These are phyloP conservation scores for Debaryomyces subglobosus DNA, from an alignment of 1,139 yeast genomes.

Conservation along the genomic window DNA sequence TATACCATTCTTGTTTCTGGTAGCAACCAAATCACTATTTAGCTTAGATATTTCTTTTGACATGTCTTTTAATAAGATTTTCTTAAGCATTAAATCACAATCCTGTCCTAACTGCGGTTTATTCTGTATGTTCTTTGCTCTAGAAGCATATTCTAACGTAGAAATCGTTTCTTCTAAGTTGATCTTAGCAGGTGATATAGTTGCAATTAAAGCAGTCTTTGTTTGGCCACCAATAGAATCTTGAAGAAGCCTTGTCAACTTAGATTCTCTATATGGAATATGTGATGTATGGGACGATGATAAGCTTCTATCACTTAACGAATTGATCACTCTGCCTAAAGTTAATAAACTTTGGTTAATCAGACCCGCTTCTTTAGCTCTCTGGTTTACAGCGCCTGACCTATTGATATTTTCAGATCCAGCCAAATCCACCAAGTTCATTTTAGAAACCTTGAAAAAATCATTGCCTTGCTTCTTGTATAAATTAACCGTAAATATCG, in stretches of 20 bases:
- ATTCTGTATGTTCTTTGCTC: constrained; percentile 79
- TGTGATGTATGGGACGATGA: constrained; percentile 34
- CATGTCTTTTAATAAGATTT: constrained; percentile 59
- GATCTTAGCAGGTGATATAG: constrained; percentile 77
- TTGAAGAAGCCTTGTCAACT: constrained; percentile 74
- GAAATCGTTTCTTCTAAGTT: constrained; percentile 79
- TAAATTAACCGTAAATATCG: constrained; percentile 66
- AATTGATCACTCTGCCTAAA: constrained; percentile 81
- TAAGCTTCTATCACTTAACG: constrained; percentile 42
- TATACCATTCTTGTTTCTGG: constrained; percentile 65
- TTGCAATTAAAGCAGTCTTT: constrained; percentile 77
- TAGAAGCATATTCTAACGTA: constrained; percentile 81
- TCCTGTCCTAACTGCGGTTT: constrained; percentile 62
- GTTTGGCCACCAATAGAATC: constrained; percentile 86
- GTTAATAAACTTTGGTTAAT: constrained; percentile 84
- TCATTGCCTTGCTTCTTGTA: constrained; percentile 50
- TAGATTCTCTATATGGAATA: constrained; percentile 86
- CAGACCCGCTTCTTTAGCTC: constrained; percentile 88
- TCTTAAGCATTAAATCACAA: constrained; percentile 57
- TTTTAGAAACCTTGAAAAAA: constrained; percentile 55
- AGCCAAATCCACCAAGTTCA: constrained; percentile 85
- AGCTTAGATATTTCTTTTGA: constrained; percentile 58
- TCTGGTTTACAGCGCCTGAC: constrained; percentile 76
- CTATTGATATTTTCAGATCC: constrained; percentile 82
- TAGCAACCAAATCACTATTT: constrained; percentile 61